phyloP scores from a whole-genome alignment of 1,284 basidiomycete genomes.

The Pseudozyma sp. region DNA sequence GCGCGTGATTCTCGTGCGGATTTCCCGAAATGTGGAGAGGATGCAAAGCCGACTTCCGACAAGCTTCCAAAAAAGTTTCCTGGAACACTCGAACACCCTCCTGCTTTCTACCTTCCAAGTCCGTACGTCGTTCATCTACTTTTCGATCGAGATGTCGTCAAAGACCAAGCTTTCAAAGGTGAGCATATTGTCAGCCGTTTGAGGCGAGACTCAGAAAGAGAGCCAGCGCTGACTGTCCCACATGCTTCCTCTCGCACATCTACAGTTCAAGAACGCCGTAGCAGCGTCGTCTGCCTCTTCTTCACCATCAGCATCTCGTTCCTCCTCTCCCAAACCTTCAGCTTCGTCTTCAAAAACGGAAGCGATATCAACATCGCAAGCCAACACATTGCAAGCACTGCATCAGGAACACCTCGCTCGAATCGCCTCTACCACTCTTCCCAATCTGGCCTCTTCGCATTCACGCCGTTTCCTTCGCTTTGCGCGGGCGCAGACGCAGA shows the following conservation, averaged over 20 bases:
- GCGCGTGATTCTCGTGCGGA: constrained; percentile 28
- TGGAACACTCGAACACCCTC: neutral
- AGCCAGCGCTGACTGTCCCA: neutral
- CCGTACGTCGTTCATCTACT: neutral
- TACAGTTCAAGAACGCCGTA: constrained; percentile 31
- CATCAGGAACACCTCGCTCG: constrained; percentile 43
- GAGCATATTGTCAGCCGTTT: neutral
- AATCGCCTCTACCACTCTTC: constrained; percentile 17
- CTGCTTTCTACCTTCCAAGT: neutral
- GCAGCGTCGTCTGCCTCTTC: constrained; percentile 17
- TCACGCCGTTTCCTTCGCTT: constrained; percentile 31
- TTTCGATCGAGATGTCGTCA: constrained; percentile 14
- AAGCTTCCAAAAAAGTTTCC: constrained; percentile 6
- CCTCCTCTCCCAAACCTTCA: constrained; percentile 4
- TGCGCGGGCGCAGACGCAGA: constrained; percentile 5
- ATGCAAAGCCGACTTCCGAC: constrained; percentile 22
- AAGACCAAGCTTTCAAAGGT: constrained; percentile 27
- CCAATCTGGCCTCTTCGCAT: constrained; percentile 31
- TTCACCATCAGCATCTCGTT: neutral
- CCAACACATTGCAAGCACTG: constrained; percentile 25
- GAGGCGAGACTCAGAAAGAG: too few species aligned
- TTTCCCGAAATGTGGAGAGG: constrained; percentile 26
- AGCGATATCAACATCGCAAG: constrained; percentile 6
- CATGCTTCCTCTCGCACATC: neutral
- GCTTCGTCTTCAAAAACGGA: neutral